These are phyloP conservation scores for Pseudogymnoascus sp. DNA, from an alignment of 2,329 filamentous ascomycete species.

Conservation along the genomic window DNA sequence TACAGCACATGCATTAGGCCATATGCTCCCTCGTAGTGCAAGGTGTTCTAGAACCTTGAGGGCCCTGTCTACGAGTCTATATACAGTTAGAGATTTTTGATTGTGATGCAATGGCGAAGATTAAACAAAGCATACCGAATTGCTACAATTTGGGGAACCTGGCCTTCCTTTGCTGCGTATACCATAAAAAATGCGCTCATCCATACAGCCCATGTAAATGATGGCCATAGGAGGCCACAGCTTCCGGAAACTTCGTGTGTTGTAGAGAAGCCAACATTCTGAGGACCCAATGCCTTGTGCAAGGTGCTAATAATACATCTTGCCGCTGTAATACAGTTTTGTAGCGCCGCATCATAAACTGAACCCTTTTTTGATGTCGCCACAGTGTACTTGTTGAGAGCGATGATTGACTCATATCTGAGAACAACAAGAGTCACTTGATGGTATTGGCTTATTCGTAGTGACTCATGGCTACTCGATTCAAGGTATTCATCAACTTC, in stretches of 20 bases:
- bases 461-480: constrained; percentile 20
- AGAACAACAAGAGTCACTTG: constrained; percentile 32
- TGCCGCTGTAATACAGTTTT: constrained; percentile 39
- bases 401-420: constrained; percentile 39
- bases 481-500: constrained; percentile 38
- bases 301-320: constrained; percentile 34
- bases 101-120: background rate
- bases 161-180: constrained; percentile 36
- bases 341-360: constrained; percentile 36
- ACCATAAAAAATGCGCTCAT: constrained; percentile 40
- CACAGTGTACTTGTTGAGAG: constrained; percentile 37
- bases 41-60: constrained; percentile 29
- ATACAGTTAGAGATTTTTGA: constrained; percentile 12
- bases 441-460: constrained; percentile 27
- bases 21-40: constrained; percentile 29
- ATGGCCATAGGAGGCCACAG: constrained; percentile 35
- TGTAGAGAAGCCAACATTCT: background rate
- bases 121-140: constrained; percentile 26
- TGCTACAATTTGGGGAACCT: constrained; percentile 27
- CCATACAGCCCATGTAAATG: constrained; percentile 41
- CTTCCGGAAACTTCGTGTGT: constrained; percentile 15
- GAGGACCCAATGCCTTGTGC: constrained; percentile 18
- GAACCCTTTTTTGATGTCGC: constrained; percentile 32
- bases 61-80: constrained; percentile 19
- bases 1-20: constrained; percentile 34